A percentile compares a stretch with the other conserved stretches of the same genome.
Evolutionary conservation across 1,139 yeast genomes (phyloP).

Genomic region (Lizanozyma gosingica): DNA sequence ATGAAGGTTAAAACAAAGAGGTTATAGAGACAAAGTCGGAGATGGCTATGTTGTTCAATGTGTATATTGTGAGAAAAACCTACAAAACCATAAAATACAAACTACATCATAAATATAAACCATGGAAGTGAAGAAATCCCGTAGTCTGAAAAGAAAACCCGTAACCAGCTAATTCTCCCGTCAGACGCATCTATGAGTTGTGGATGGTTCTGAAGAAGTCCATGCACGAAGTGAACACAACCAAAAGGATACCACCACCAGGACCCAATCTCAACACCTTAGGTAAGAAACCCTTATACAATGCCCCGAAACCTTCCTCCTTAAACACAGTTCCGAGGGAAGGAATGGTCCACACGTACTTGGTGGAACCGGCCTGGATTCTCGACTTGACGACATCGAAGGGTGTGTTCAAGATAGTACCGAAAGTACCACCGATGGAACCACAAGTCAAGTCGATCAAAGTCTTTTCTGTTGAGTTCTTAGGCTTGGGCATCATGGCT

Average conservation of each 20-base stretch:
- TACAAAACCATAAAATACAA: no score
- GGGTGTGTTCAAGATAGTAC: conserved; percentile 90
- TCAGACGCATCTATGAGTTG: conserved; percentile 10
- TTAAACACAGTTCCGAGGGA: conserved; percentile 64
- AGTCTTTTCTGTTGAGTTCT: conserved; percentile 60
- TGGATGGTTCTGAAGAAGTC: conserved; percentile 77
- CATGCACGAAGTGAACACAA: conserved; percentile 91
- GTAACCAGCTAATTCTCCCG: conserved; percentile 8
- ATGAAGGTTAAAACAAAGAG: no score
- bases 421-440: conserved; percentile 92
- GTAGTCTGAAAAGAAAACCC: not conserved
- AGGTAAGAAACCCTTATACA: conserved; percentile 93
- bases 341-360: conserved; percentile 90
- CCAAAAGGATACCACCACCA: conserved; percentile 96
- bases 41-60: no score
- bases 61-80: no score
- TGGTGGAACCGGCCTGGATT: conserved; percentile 82
- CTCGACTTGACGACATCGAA: conserved; percentile 97
- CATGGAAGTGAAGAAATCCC: not conserved
- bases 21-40: no score
- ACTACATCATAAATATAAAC: not conserved
- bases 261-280: conserved; percentile 97
- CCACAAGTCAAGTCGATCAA: conserved; percentile 86
- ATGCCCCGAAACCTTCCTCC: conserved; percentile 86
- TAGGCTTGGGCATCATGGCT: conserved; percentile 68